Evolutionary conservation across 208 protist species (phyloP).

Genomic region (Novymonas esmeraldas): DNA sequence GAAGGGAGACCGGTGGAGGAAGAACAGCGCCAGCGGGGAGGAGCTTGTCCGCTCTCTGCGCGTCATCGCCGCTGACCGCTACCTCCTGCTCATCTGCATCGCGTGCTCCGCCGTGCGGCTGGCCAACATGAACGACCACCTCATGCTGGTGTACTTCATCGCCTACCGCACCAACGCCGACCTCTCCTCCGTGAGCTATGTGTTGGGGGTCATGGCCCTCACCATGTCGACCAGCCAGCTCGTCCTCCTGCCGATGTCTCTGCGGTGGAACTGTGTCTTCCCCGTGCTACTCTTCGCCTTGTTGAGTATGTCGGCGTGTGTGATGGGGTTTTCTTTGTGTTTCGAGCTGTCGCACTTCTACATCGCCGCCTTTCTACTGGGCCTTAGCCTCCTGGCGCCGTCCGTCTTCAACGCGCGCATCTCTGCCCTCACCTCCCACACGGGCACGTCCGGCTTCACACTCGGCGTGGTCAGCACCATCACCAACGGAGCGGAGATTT

Average conservation of each 20-base stretch:
- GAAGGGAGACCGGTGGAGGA: constrained; percentile 4
- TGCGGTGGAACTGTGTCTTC: constrained; percentile 32
- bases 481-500: constrained; percentile 41
- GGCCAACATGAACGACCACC: constrained; percentile 43
- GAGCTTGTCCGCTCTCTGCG: constrained; percentile 12
- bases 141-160: constrained; percentile 57
- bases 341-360: constrained; percentile 33
- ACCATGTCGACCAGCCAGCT: constrained; percentile 37
- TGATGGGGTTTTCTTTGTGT: constrained; percentile 20
- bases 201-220: constrained; percentile 30
- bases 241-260: constrained; percentile 30
- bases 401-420: constrained; percentile 43
- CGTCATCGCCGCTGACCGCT: constrained; percentile 11
- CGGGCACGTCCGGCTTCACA: constrained; percentile 32
- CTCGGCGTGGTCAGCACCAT: constrained; percentile 45
- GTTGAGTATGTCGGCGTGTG: constrained; percentile 18
- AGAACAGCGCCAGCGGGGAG: constrained; percentile 1
- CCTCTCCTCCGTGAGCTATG: constrained; percentile 37
- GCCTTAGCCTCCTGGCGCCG: constrained; percentile 23
- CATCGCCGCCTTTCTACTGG: constrained; percentile 15
- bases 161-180: constrained; percentile 37
- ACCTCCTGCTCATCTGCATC: constrained; percentile 13
- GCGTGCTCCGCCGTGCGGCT: constrained; percentile 34
- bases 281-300: constrained; percentile 28
- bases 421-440: constrained; percentile 30